Conservation (phyloP, 2,329 filamentous ascomycete species). For the Colletotrichum sp. region DNA sequence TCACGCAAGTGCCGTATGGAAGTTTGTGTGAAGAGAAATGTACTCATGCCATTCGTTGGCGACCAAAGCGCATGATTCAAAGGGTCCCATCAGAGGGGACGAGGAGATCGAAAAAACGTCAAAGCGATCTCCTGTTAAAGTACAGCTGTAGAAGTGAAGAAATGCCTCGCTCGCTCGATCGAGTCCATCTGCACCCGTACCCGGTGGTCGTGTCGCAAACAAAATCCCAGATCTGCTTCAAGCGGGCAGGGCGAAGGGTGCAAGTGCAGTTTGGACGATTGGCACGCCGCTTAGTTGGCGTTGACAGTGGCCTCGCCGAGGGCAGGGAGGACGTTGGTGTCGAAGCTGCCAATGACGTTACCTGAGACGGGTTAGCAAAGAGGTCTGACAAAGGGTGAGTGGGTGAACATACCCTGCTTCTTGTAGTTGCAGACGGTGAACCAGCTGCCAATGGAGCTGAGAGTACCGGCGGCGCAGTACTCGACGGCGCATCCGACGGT, state of each 20-base stretch:
- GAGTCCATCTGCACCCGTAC: conserved; percentile 5
- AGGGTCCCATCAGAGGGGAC: conserved; percentile 8
- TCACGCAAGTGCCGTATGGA: conserved; percentile 19
- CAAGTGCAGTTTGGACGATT: conserved; percentile 3
- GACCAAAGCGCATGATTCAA: conserved; percentile 22
- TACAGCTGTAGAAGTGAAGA: conserved; percentile 40
- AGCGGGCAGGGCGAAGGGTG: conserved; percentile 3
- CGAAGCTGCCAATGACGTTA: conserved; percentile 58
- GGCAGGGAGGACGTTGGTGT: conserved; percentile 52
- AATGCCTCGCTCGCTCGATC: conserved; percentile 4
- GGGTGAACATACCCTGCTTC: conserved; percentile 66
- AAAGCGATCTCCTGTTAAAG: conserved; percentile 31
- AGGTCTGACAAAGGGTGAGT: background rate
- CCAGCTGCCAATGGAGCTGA: conserved; percentile 60
- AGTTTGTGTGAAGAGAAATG: conserved; percentile 5
- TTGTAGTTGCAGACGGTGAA: conserved; percentile 92
- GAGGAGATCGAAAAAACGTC: conserved; percentile 36
- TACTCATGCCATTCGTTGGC: conserved; percentile 20
- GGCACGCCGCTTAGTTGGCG: conserved; percentile 17
- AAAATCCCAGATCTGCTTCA: conserved; percentile 3
- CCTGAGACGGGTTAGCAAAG: conserved; percentile 38
- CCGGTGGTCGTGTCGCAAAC: conserved; percentile 14
- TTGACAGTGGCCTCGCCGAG: conserved; percentile 35
- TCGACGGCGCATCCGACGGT: conserved; percentile 67
- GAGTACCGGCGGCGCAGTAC: conserved; percentile 63